Percentiles rank a stretch among this genome's conserved stretches.
These are phyloP conservation scores for Diplosphaera chodatii DNA, from an alignment of 139 green algal species.

Conservation along the genomic window DNA sequence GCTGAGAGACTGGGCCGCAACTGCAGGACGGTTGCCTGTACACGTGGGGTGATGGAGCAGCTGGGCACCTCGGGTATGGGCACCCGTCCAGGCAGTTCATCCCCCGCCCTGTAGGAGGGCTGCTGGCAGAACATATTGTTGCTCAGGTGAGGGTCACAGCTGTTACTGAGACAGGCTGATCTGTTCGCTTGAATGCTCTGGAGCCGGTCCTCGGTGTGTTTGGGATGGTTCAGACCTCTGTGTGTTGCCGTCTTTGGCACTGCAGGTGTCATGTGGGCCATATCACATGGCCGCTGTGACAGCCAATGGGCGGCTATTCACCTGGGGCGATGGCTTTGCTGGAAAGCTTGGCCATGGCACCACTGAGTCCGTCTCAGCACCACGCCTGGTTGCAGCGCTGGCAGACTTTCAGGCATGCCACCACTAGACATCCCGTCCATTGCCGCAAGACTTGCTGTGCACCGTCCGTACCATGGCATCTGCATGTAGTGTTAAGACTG, in stretches of 20 bases:
- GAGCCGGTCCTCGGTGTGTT: too few relatives aligned
- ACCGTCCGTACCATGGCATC: too few relatives aligned
- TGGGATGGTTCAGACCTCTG: too few relatives aligned
- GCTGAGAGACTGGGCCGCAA: too few relatives aligned
- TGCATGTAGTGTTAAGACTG: too few relatives aligned
- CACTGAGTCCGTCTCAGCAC: conserved; percentile 15
- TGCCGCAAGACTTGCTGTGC: too few relatives aligned
- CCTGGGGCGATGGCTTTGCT: conserved; percentile 88
- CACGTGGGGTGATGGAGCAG: conserved; percentile 63
- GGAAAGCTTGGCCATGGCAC: conserved; percentile 81
- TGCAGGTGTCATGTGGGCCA: conserved; percentile 80
- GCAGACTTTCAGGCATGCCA: not conserved
- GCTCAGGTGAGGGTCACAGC: not conserved
- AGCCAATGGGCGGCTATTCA: conserved; percentile 68
- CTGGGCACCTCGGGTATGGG: conserved; percentile 57
- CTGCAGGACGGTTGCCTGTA: too few relatives aligned
- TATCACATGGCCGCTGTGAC: conserved; percentile 77
- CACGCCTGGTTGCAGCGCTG: conserved; percentile 23
- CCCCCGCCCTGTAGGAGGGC: conserved; percentile 8
- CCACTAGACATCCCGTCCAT: too few relatives aligned
- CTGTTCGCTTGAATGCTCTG: too few relatives aligned
- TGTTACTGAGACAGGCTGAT: too few relatives aligned
- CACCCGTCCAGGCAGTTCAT: conserved; percentile 20
- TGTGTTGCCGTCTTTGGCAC: not conserved
- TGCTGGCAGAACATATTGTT: conserved; percentile 1